Conservation (phyloP, 208 protist species). For the Leishmania turanica region DNA sequence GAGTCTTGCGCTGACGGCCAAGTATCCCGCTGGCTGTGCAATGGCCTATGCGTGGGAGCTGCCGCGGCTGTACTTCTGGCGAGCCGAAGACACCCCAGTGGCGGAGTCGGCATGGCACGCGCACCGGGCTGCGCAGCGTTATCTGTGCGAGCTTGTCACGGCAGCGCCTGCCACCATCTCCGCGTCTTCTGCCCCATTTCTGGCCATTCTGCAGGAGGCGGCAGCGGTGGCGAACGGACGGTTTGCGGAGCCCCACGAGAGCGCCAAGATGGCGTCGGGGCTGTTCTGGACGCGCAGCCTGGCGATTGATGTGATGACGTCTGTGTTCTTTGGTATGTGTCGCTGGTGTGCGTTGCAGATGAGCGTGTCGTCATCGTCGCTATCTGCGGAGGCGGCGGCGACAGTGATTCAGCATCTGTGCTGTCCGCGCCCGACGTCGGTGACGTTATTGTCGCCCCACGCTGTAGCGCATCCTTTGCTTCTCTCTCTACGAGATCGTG, state of each 20-base stretch:
- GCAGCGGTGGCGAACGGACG: slow-evolving; percentile 35
- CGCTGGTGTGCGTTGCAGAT: slow-evolving; percentile 46
- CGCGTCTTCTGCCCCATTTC: slow-evolving; percentile 21
- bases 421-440: not conserved
- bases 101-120: slow-evolving; percentile 46
- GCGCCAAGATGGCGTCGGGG: not conserved
- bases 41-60: slow-evolving; percentile 63
- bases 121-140: slow-evolving; percentile 22
- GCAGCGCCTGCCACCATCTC: not conserved
- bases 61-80: slow-evolving; percentile 51
- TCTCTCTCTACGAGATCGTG: slow-evolving; percentile 4
- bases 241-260: not conserved
- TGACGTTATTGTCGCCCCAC: not conserved
- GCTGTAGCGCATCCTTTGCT: not conserved
- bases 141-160: slow-evolving; percentile 30
- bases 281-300: not conserved
- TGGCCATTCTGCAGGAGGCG: slow-evolving; percentile 50
- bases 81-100: slow-evolving; percentile 32
- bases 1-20: slow-evolving; percentile 35
- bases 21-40: slow-evolving; percentile 28
- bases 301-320: slow-evolving; percentile 39
- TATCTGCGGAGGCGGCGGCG: slow-evolving; percentile 2
- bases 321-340: slow-evolving; percentile 49
- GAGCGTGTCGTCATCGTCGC: not conserved
- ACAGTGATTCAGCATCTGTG: slow-evolving; percentile 3